Percentiles rank a stretch among this genome's conserved stretches.
Evolutionary conservation across 2,329 filamentous ascomycete species (phyloP).

Genomic region (Pestalotiopsis sp.): DNA sequence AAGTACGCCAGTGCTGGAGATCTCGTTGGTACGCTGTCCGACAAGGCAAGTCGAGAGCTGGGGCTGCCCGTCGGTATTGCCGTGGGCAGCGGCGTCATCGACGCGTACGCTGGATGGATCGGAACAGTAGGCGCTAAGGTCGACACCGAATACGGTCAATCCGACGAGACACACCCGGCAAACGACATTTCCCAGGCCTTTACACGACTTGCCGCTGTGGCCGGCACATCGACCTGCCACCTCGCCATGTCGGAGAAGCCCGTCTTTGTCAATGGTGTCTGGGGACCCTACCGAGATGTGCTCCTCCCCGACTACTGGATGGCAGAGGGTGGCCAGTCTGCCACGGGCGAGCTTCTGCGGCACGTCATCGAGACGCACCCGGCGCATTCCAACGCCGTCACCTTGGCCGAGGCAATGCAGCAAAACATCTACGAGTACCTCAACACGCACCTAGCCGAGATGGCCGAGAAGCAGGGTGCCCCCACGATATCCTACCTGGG

Average conservation of each 20-base stretch:
- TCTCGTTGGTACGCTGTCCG: constrained; percentile 79
- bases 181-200: constrained; percentile 94
- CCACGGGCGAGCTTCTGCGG: constrained; percentile 90
- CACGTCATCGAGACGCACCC: constrained; percentile 95
- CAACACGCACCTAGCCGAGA: constrained; percentile 79
- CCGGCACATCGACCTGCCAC: constrained; percentile 96
- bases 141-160: constrained; percentile 65
- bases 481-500: constrained; percentile 83
- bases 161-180: constrained; percentile 66
- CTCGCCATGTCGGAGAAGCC: constrained; percentile 92
- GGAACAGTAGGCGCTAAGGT: constrained; percentile 98
- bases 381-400: constrained; percentile 77
- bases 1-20: constrained; percentile 90
- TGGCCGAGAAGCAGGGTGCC: constrained; percentile 63
- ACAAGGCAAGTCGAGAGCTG: constrained; percentile 79
- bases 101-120: constrained; percentile 98
- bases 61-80: constrained; percentile 86
- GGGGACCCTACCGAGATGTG: constrained; percentile 96
- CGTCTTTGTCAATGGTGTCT: constrained; percentile 92
- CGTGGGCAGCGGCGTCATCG: constrained; percentile 94
- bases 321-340: constrained; percentile 94
- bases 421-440: constrained; percentile 94
- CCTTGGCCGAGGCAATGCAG: constrained; percentile 77
- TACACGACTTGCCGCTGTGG: constrained; percentile 87
- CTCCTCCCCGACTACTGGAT: constrained; percentile 93